Conservation (phyloP, 2,329 filamentous ascomycete genomes). For the Fusarium sp. region DNA sequence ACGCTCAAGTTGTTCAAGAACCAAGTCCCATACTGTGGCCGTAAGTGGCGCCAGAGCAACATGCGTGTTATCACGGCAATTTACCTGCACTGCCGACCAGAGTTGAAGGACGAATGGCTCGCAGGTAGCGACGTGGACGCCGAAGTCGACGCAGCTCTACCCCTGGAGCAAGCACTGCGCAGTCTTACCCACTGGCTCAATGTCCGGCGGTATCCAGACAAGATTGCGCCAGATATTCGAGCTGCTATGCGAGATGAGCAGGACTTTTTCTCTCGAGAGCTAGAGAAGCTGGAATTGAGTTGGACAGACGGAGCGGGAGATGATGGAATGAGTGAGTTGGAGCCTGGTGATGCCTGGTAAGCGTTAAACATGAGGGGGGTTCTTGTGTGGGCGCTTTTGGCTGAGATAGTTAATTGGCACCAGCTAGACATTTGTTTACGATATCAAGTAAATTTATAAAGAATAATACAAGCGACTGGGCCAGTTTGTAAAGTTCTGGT, state of each 20-base stretch:
- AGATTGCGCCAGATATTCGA: slow-evolving; percentile 74
- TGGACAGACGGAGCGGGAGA: slow-evolving; percentile 61
- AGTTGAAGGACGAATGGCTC: slow-evolving; percentile 95
- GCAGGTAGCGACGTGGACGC: slow-evolving; percentile 92
- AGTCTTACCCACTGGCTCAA: slow-evolving; percentile 97
- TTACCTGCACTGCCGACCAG: slow-evolving; percentile 92
- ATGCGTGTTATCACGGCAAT: slow-evolving; percentile 99
- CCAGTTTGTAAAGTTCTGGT: background rate
- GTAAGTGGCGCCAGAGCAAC: slow-evolving; percentile 97
- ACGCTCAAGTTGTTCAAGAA: slow-evolving; percentile 99
- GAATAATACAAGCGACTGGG: slow-evolving; percentile 6
- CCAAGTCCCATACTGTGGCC: slow-evolving; percentile 96
- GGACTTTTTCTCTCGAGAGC: slow-evolving; percentile 84
- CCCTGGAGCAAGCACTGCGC: slow-evolving; percentile 90
- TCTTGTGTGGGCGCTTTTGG: slow-evolving; percentile 14
- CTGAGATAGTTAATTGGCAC: background rate
- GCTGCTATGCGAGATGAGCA: slow-evolving; percentile 78
- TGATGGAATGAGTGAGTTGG: slow-evolving; percentile 54
- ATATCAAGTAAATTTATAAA: background rate
- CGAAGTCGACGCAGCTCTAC: slow-evolving; percentile 92
- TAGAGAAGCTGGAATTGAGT: slow-evolving; percentile 77
- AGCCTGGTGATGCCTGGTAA: slow-evolving; percentile 52
- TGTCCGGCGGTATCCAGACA: slow-evolving; percentile 83
- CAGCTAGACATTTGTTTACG: slow-evolving; percentile 4
- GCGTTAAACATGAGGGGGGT: slow-evolving; percentile 13